phyloP scores from a whole-genome alignment of 768 basidiomycete species.

The Suillus discolor region DNA sequence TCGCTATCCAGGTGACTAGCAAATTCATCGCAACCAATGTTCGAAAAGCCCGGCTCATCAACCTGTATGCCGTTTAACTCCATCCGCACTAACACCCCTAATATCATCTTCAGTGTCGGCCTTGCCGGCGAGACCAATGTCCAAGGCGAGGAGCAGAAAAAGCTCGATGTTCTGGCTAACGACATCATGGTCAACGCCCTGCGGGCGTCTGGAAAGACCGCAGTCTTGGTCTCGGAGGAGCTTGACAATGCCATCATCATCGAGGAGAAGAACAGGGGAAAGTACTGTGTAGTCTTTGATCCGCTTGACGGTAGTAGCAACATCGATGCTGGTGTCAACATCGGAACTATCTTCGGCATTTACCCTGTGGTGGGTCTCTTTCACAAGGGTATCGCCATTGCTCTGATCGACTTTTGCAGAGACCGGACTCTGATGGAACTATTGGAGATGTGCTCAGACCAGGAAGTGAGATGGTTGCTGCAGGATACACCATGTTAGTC shows the following conservation, averaged over 20 bases:
- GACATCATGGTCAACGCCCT: conserved; percentile 99
- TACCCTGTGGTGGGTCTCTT: conserved; percentile 79
- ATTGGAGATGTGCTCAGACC: conserved; percentile 90
- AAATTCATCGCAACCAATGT: conserved; percentile 99
- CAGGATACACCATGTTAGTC: conserved; percentile 92
- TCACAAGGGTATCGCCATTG: not conserved
- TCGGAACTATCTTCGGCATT: conserved; percentile 96
- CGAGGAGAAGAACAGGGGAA: conserved; percentile 76
- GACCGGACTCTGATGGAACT: conserved; percentile 74
- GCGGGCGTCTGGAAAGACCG: conserved; percentile 93
- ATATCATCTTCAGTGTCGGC: conserved; percentile 67
- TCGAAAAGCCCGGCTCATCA: conserved; percentile 94
- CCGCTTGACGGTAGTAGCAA: conserved; percentile 96
- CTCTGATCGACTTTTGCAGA: conserved; percentile 42
- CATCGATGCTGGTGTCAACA: conserved; percentile 98
- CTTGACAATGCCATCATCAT: conserved; percentile 91
- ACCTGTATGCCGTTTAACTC: conserved; percentile 64
- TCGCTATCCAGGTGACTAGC: conserved; percentile 93
- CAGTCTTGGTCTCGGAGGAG: conserved; percentile 97
- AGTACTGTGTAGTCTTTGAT: conserved; percentile 98
- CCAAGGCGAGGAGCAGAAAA: conserved; percentile 99
- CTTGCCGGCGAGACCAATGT: conserved; percentile 96
- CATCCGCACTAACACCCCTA: not conserved
- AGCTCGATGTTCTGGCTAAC: conserved; percentile 95
- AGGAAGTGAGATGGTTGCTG: conserved; percentile 96